Base-by-base conservation (phyloP, 2,329 filamentous ascomycete species). In the Pseudogymnoascus sp. region DNA sequence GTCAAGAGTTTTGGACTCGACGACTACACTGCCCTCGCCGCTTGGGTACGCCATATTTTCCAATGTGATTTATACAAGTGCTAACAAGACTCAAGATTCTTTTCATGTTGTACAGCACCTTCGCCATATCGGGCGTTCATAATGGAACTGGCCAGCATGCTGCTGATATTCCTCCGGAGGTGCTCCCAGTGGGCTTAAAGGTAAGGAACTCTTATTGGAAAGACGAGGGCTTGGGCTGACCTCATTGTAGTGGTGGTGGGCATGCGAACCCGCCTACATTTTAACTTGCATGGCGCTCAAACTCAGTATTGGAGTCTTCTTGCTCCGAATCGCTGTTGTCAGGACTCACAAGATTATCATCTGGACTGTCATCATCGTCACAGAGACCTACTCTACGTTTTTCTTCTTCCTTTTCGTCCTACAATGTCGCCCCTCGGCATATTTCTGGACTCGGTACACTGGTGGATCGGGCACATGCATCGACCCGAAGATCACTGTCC, bases 381-480 rank as follows among this genome's bases (percentile, higher is more conserved):
- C 73, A 2, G 71, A 72, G 2, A 3, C 74, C 10, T 79, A 77
- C 67, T 73, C 74, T 54, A 64, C 74, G 57, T 68, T 74, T 60
- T 77, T 76, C 69, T 79, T 80, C 70, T 77, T 81, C 68, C 70
- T 81, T 64, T 76, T 79, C 5, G 66, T 80, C 0, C 76, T 83
- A 14, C 81, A 83, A 68, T 84, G 81, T 71, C 71, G 67, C 0
- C 81, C 82, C 0, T 69, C 79, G 1, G 74, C 73, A 5, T 81
- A 75, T 67, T 83, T 83, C 68, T 84, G 81, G 79, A 69, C 74
- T 54, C 77, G 75, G 66, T 69, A 75, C 10, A 67, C 73, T n/a
- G 74, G 71, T 0, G 69, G 69, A 2, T 62, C 66, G 0, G 79
- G 80, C 0, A 73, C 64, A 1, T 83, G 81, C 66, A 68, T 80